These are phyloP conservation scores for Wilhelminamyces savonicus DNA, from an alignment of 805 yeast species.

Conservation along the genomic window DNA sequence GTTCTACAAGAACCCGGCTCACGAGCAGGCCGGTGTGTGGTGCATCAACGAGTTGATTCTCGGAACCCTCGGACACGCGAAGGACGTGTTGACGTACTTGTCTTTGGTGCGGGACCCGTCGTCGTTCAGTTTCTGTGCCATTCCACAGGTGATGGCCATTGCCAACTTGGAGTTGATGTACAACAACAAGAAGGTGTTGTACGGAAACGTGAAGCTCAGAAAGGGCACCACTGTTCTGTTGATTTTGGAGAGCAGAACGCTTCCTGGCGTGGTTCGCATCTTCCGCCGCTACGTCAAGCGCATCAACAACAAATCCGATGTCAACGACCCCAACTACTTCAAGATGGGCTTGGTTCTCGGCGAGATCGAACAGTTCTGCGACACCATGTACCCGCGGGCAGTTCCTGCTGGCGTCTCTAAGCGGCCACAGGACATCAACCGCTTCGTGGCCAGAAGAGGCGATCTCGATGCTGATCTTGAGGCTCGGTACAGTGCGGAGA, in stretches of 20 bases:
- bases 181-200: constrained; percentile 70
- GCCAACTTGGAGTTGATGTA: constrained; percentile 86
- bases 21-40: constrained; percentile 54
- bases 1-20: constrained; percentile 37
- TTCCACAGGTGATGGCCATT: constrained; percentile 98
- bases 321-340: constrained; percentile 80
- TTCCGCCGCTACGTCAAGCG: constrained; percentile 68
- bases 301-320: constrained; percentile 74
- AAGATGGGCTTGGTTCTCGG: constrained; percentile 81
- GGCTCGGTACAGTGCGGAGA: too few species aligned
- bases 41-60: constrained; percentile 80
- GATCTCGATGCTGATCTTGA: not conserved
- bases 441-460: not conserved
- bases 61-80: constrained; percentile 72
- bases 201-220: constrained; percentile 75
- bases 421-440: not conserved
- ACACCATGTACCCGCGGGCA: constrained; percentile 54
- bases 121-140: constrained; percentile 86
- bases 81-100: constrained; percentile 69
- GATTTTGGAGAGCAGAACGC: constrained; percentile 66
- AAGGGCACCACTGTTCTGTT: constrained; percentile 80
- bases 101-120: constrained; percentile 75
- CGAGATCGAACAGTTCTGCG: constrained; percentile 83
- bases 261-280: constrained; percentile 68
- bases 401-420: too few species aligned